Evolutionary conservation across 768 basidiomycete genomes (phyloP).

Genomic region (Phlebiopsis flavidoalba): DNA sequence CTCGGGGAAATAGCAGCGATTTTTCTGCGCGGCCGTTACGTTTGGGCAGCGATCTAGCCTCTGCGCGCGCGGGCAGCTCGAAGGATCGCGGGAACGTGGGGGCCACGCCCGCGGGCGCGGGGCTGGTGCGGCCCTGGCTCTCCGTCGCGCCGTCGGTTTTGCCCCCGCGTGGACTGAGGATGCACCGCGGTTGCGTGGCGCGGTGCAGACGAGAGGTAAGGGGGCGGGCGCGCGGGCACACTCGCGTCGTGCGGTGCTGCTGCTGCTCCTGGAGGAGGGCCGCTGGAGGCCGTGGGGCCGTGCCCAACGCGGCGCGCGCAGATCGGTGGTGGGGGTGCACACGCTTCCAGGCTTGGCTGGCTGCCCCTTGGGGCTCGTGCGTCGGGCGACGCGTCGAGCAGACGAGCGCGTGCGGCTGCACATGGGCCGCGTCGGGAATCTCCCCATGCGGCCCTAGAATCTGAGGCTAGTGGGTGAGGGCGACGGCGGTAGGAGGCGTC

Average conservation of each 20-base stretch:
- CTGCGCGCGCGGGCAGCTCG: neutral
- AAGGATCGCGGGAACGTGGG: conserved; percentile 3
- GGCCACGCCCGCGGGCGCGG: neutral
- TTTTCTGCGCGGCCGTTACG: conserved; percentile 1
- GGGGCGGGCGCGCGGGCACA: no score
- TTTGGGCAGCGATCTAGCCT: neutral
- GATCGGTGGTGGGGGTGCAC: neutral
- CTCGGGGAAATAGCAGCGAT: neutral
- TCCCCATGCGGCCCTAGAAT: conserved; percentile 1
- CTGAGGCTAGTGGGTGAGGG: neutral
- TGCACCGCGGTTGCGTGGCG: neutral
- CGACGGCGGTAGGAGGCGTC: conserved; percentile 1
- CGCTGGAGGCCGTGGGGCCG: neutral
- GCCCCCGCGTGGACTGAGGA: neutral
- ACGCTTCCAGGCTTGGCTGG: neutral
- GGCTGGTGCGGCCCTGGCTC: neutral
- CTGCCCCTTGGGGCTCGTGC: neutral
- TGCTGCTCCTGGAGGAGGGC: neutral
- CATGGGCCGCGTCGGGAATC: conserved; percentile 10
- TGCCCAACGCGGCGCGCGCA: neutral
- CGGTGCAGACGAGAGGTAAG: neutral
- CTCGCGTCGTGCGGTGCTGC: neutral
- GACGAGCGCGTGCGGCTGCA: neutral
- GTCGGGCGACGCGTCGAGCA: neutral
- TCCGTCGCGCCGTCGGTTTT: neutral